These are phyloP conservation scores for Mortierella sp. DNA, from an alignment of 371 early-diverging fungal species.

Conservation along the genomic window DNA sequence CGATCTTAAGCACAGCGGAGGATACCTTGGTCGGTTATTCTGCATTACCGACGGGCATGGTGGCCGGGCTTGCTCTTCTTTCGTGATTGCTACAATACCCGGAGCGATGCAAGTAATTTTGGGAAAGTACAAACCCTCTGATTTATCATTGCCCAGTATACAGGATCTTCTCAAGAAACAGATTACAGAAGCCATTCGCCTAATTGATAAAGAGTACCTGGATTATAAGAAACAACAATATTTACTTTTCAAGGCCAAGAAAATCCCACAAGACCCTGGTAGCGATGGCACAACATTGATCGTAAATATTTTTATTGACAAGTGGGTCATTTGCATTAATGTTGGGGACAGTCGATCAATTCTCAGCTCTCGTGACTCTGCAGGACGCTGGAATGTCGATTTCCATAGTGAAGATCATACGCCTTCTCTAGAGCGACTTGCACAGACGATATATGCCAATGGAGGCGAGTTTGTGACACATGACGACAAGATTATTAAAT, in stretches of 20 bases:
- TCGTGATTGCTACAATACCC: constrained; percentile 69
- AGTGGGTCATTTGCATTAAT: constrained; percentile 84
- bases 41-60: constrained; percentile 77
- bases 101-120: constrained; percentile 63
- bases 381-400: constrained; percentile 66
- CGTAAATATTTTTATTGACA: constrained; percentile 76
- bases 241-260: constrained; percentile 52
- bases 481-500: constrained; percentile 72
- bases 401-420: constrained; percentile 77
- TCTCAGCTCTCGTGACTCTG: constrained; percentile 62
- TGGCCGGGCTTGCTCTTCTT: constrained; percentile 74
- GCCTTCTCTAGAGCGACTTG: constrained; percentile 73
- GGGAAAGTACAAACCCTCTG: constrained; percentile 59
- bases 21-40: constrained; percentile 65
- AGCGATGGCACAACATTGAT: constrained; percentile 90
- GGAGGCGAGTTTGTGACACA: constrained; percentile 78
- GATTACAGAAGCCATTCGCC: constrained; percentile 64
- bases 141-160: constrained; percentile 55
- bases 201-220: constrained; percentile 69
- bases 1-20: constrained; percentile 59
- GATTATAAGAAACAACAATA: constrained; percentile 64
- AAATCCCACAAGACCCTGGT: constrained; percentile 60
- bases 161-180: constrained; percentile 63
- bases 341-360: constrained; percentile 90
- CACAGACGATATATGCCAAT: constrained; percentile 71